Conservation (phyloP, 805 yeast genomes). For the Zygosaccharomyces bisporus region DNA sequence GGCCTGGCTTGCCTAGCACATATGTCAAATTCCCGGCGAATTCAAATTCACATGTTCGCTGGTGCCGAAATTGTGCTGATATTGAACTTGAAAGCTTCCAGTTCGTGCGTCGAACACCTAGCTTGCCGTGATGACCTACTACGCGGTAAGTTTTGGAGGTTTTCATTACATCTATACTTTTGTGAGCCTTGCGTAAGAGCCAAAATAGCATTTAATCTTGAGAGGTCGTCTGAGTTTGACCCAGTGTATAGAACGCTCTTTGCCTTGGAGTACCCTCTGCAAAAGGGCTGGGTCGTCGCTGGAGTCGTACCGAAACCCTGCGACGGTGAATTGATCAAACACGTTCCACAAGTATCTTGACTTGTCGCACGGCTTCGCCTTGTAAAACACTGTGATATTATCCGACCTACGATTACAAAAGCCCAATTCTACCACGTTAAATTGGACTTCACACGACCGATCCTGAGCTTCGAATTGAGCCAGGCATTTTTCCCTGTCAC, state of each 20-base stretch:
- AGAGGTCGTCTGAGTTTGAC: constrained; percentile 8
- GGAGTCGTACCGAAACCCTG: constrained; percentile 2
- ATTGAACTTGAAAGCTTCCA: constrained; percentile 18
- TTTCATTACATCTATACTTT: not conserved
- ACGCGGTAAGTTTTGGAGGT: not conserved
- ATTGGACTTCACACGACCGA: constrained; percentile 8
- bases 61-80: constrained; percentile 46
- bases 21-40: constrained; percentile 44
- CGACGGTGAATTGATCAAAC: constrained; percentile 3
- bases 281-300: not conserved
- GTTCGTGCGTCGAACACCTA: constrained; percentile 1
- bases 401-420: not conserved
- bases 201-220: constrained; percentile 13
- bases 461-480: constrained; percentile 11
- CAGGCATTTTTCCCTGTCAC: constrained; percentile 1
- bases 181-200: constrained; percentile 14
- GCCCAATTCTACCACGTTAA: constrained; percentile 11
- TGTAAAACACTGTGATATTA: constrained; percentile 7
- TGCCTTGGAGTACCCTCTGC: not conserved
- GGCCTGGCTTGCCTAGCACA: constrained; percentile 34
- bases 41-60: constrained; percentile 33
- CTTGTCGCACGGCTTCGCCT: constrained; percentile 9
- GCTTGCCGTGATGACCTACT: not conserved
- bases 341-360: constrained; percentile 9
- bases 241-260: constrained; percentile 11